Base-by-base conservation (phyloP, 2,329 filamentous ascomycete genomes). In the Colletotrichum trifolii region DNA sequence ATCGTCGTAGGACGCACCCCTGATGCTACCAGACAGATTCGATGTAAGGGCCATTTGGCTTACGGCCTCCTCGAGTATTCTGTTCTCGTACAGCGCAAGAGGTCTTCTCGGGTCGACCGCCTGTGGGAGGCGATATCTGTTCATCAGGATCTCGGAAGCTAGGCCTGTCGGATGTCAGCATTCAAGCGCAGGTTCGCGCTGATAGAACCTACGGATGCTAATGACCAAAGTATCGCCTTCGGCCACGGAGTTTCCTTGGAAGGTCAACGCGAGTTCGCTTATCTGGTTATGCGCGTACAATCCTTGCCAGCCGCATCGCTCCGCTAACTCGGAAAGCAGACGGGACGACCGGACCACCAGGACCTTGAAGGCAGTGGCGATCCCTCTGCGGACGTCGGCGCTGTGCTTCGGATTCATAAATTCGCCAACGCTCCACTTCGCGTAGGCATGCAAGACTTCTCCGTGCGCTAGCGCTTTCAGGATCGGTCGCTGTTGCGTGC, bases 291-390 rank as follows among this genome's bases (percentile, higher is more conserved):
- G 64, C 2, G 52, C 42, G 38, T 67, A 73, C 4, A 75, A 54
- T 2, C 73, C 73, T 43, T 72, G 72, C 73, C 70, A 73, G 8
- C 72, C 72, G 49, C 71, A 74, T 34, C 72, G 64, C 12, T 75
- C 74, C 12, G 63, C 55, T 12, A 74, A 57, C 49, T 74, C 70
- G 35, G 53, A 67, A 3, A 72, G 13, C 4, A 63, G n/a, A 11
- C 39, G 47, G 34, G 55, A 49, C 3, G 49, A 52, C 13, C 63
- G 49, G 0, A 53, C 53, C 7, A 58, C 56, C 2, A 61, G 46
- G 1, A 36, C 33, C 36, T 70, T 69, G 57, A 69, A 69, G 8
- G 60, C 45, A 8, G 40, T 34, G 8, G 68, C 68, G 8, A 70
- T 13, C 7, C 54, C 67, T 34, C 17, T 35, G 25, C 62, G 66